phyloP scores from a whole-genome alignment of 2,329 filamentous ascomycete species.

The Penicillium freii region DNA sequence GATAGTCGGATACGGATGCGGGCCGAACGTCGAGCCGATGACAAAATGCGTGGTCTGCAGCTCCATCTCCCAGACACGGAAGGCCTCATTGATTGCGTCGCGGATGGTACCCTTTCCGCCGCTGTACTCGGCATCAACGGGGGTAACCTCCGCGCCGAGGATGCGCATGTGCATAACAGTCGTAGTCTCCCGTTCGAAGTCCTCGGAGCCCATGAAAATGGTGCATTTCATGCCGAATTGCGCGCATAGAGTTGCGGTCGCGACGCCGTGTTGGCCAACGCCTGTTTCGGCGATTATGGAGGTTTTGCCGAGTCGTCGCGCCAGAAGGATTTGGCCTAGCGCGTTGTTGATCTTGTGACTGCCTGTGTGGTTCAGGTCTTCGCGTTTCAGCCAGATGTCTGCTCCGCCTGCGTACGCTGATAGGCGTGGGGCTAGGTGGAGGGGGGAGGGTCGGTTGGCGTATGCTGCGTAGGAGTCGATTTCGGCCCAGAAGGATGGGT shows the following conservation, averaged over 20 bases:
- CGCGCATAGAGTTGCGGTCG: slow-evolving; percentile 91
- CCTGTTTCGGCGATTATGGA: slow-evolving; percentile 97
- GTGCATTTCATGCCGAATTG: slow-evolving; percentile 97
- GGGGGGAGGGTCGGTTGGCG: slow-evolving; percentile 85
- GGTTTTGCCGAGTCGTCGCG: slow-evolving; percentile 81
- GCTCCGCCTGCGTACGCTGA: slow-evolving; percentile 85
- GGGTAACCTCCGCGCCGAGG: slow-evolving; percentile 82
- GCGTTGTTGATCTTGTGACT: slow-evolving; percentile 99
- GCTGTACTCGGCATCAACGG: slow-evolving; percentile 55
- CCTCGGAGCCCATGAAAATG: slow-evolving; percentile 95
- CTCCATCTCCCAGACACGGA: slow-evolving; percentile 84
- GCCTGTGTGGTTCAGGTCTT: slow-evolving; percentile 94
- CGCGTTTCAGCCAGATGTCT: slow-evolving; percentile 94
- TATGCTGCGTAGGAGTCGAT: slow-evolving; percentile 89
- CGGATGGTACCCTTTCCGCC: slow-evolving; percentile 73
- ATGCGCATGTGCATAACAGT: slow-evolving; percentile 97
- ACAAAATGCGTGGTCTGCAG: slow-evolving; percentile 94
- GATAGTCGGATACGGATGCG: slow-evolving; percentile 90
- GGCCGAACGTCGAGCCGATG: slow-evolving; percentile 91
- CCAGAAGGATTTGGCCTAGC: slow-evolving; percentile 86
- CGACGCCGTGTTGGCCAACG: slow-evolving; percentile 92
- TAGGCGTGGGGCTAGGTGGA: slow-evolving; percentile 80
- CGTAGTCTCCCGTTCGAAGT: slow-evolving; percentile 85
- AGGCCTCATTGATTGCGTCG: slow-evolving; percentile 86
- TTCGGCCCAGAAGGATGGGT: slow-evolving; percentile 91